A percentile compares a stretch with the other conserved stretches of the same genome.
Evolutionary conservation across 2,329 filamentous ascomycete genomes (phyloP).

Genomic region (Pestalotiopsis sp.): DNA sequence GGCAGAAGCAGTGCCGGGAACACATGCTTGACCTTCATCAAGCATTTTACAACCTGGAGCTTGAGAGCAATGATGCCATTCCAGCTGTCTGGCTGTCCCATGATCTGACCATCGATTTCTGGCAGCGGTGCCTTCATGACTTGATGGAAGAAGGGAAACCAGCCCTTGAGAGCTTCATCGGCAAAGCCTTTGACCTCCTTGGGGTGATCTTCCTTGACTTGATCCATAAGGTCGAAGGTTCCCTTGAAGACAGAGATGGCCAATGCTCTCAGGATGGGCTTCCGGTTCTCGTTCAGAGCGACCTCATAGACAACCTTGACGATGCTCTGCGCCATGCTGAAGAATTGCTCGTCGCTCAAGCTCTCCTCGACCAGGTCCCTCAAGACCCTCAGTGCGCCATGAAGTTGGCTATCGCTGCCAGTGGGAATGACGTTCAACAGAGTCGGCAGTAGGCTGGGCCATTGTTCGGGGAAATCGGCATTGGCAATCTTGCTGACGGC

Average conservation of each 20-base stretch:
- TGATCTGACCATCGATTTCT: conserved; percentile 57
- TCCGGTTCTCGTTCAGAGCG: conserved; percentile 72
- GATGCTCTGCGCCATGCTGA: conserved; percentile 81
- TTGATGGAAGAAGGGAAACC: conserved; percentile 87
- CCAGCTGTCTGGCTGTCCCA: conserved; percentile 65
- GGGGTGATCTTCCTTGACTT: conserved; percentile 92
- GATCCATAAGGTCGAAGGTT: conserved; percentile 94
- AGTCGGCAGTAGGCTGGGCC: conserved; percentile 84
- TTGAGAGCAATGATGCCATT: conserved; percentile 84
- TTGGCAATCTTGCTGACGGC: conserved; percentile 92
- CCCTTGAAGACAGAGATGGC: conserved; percentile 87
- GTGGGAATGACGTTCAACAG: conserved; percentile 76
- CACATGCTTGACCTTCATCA: conserved; percentile 83
- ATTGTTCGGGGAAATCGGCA: conserved; percentile 90
- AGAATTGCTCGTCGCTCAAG: conserved; percentile 93
- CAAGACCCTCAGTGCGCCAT: conserved; percentile 86
- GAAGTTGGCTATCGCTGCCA: conserved; percentile 77
- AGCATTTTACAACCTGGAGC: conserved; percentile 88
- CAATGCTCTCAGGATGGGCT: conserved; percentile 75
- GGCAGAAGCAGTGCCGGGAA: conserved; percentile 81
- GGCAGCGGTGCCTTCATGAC: conserved; percentile 76
- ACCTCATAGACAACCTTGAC: conserved; percentile 82
- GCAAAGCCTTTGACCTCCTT: conserved; percentile 85
- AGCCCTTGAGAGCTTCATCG: conserved; percentile 77
- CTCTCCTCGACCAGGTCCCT: conserved; percentile 90